Conservation (phyloP, 75 land plant species). For the Selaginella tamariscina region DNA sequence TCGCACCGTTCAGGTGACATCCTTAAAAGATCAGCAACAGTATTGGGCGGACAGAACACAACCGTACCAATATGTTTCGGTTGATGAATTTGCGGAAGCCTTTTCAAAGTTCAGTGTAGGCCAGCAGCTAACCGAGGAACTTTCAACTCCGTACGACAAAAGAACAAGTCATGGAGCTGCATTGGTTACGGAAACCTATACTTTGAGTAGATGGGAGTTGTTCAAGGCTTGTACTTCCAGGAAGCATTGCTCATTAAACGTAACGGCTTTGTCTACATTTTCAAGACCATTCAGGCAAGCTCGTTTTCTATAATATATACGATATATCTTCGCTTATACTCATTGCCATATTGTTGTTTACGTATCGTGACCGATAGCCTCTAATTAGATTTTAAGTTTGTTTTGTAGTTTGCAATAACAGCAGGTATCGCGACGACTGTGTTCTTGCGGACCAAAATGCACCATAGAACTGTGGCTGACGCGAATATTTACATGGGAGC, state of each 20-base stretch:
- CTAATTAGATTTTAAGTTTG: not conserved
- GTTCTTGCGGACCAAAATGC: slow-evolving; percentile 9
- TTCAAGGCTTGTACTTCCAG: not conserved
- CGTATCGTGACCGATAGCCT: too few relatives aligned
- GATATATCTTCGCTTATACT: too few relatives aligned
- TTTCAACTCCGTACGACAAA: not conserved
- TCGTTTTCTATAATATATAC: too few relatives aligned
- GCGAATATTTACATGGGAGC: slow-evolving; percentile 9
- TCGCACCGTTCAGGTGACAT: not conserved
- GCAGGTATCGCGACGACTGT: slow-evolving; percentile 1
- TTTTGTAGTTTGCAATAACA: not conserved
- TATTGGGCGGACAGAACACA: slow-evolving; percentile 1
- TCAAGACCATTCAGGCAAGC: slow-evolving; percentile 4
- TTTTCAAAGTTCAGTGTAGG: not conserved
- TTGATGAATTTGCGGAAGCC: not conserved
- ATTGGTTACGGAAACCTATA: not conserved
- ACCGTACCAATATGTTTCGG: slow-evolving; percentile 11
- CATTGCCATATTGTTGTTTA: too few relatives aligned
- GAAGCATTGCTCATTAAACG: slow-evolving; percentile 6
- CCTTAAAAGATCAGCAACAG: slow-evolving; percentile 7
- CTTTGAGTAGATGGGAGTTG: not conserved
- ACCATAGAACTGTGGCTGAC: slow-evolving; percentile 4
- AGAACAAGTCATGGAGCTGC: not conserved
- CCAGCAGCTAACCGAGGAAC: not conserved
- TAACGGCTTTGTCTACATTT: slow-evolving; percentile 4